These are phyloP conservation scores for Madurella fahalii DNA, from an alignment of 2,329 filamentous ascomycete genomes.

Conservation along the genomic window DNA sequence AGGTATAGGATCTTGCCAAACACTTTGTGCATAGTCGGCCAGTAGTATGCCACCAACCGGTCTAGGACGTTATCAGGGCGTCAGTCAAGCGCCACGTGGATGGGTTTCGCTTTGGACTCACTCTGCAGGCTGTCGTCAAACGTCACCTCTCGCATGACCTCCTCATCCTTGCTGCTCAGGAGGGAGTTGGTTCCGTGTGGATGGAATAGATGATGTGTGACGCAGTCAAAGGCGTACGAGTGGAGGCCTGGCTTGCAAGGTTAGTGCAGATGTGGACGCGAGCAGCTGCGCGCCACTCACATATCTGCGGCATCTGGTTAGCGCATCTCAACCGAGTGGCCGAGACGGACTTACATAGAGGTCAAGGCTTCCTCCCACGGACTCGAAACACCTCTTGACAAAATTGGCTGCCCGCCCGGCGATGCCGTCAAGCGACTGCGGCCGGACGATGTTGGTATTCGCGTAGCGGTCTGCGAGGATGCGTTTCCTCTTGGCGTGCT, in stretches of 20 bases:
- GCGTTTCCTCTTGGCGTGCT: constrained; percentile 60
- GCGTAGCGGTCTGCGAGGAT: constrained; percentile 64
- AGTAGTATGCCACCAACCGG: constrained; percentile 56
- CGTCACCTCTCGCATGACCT: constrained; percentile 65
- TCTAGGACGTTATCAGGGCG: constrained; percentile 37
- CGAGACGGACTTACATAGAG: constrained; percentile 50
- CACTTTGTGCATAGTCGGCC: constrained; percentile 47
- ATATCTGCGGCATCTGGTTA: constrained; percentile 13
- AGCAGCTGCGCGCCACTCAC: constrained; percentile 13
- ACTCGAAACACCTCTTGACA: constrained; percentile 46
- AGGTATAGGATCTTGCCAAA: constrained; percentile 43
- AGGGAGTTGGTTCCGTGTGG: constrained; percentile 61
- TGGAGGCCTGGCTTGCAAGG: constrained; percentile 43
- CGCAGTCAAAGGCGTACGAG: constrained; percentile 65
- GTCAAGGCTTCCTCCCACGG: constrained; percentile 47
- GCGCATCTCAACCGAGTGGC: constrained; percentile 5
- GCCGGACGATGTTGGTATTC: constrained; percentile 61
- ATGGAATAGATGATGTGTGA: constrained; percentile 66
- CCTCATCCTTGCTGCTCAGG: constrained; percentile 50
- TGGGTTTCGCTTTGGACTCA: constrained; percentile 33
- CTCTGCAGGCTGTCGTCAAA: constrained; percentile 65
- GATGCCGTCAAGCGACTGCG: constrained; percentile 53
- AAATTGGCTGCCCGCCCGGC: constrained; percentile 54
- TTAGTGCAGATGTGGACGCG: not conserved
- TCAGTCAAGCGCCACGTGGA: not conserved